Conservation (phyloP, 768 basidiomycete species). For the Podaxis carcinomalis region DNA sequence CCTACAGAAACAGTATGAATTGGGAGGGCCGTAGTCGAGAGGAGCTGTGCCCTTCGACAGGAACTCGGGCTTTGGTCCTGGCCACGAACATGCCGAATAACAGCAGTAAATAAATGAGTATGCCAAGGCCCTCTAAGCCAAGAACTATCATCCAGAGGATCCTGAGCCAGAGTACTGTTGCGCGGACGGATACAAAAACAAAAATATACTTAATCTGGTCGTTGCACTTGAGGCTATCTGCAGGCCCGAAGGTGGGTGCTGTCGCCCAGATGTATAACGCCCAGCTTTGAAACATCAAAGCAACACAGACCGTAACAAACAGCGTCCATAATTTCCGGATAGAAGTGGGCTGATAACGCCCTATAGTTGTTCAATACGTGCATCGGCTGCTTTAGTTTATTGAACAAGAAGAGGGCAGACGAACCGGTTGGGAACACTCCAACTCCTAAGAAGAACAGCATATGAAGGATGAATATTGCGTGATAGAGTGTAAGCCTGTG, state of each 20-base stretch:
- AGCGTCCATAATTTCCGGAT: slow-evolving; percentile 3
- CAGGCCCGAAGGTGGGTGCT: slow-evolving; percentile 10
- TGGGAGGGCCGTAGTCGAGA: neutral
- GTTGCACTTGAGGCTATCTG: slow-evolving; percentile 9
- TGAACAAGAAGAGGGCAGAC: neutral
- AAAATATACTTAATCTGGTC: slow-evolving; percentile 15
- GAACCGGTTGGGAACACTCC: slow-evolving; percentile 9
- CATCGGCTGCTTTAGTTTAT: neutral
- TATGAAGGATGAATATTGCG: slow-evolving; percentile 15
- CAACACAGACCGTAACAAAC: slow-evolving; percentile 7
- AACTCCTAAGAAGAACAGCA: slow-evolving; percentile 14
- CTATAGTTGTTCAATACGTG: no score
- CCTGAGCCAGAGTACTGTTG: slow-evolving; percentile 14
- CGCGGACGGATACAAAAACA: slow-evolving; percentile 10
- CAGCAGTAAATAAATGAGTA: neutral
- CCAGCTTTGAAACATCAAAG: slow-evolving; percentile 13
- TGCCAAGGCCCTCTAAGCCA: neutral
- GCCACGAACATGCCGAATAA: neutral
- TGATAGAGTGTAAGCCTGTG: slow-evolving; percentile 14
- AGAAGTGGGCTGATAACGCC: neutral
- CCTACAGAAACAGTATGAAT: neutral
- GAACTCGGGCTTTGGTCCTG: neutral
- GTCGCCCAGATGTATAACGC: slow-evolving; percentile 15
- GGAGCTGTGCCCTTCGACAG: neutral
- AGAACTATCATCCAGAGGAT: slow-evolving; percentile 14